Conservation (phyloP, 1,284 basidiomycete genomes). For the Naganishia cerealis region DNA sequence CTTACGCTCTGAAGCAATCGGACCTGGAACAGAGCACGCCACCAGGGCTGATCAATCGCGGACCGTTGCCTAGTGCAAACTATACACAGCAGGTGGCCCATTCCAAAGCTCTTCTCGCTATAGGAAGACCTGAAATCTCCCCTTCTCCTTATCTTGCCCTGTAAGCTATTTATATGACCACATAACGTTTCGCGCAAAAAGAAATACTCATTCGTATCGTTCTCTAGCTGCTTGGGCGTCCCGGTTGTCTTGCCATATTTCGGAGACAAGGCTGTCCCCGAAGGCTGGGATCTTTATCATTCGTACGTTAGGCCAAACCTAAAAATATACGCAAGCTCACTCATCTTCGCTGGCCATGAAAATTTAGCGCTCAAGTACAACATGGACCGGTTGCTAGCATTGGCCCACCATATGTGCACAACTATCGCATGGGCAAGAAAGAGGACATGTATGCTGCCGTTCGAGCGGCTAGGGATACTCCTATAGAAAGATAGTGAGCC, state of each 20-base stretch:
- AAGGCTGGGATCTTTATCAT: slow-evolving; percentile 42
- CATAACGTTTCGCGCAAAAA: too few species aligned
- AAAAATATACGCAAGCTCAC: not conserved
- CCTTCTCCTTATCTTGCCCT: slow-evolving; percentile 48
- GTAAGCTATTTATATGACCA: slow-evolving; percentile 36
- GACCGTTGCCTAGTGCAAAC: slow-evolving; percentile 11
- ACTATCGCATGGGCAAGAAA: slow-evolving; percentile 36
- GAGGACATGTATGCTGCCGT: slow-evolving; percentile 24
- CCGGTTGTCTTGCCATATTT: slow-evolving; percentile 50
- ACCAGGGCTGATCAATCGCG: slow-evolving; percentile 8
- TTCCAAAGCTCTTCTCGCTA: slow-evolving; percentile 44
- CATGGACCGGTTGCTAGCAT: slow-evolving; percentile 46
- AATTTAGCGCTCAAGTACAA: slow-evolving; percentile 35
- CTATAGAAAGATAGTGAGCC: slow-evolving; percentile 34
- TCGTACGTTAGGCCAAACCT: not conserved
- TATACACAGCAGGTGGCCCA: slow-evolving; percentile 38
- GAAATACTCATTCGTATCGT: not conserved
- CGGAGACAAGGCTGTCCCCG: slow-evolving; percentile 31
- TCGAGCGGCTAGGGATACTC: slow-evolving; percentile 21
- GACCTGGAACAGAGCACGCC: slow-evolving; percentile 12
- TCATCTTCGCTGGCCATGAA: not conserved
- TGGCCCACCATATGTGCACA: slow-evolving; percentile 49
- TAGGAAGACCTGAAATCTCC: slow-evolving; percentile 45
- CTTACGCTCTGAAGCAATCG: not conserved
- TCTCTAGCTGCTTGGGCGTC: slow-evolving; percentile 45